Base-by-base conservation (phyloP, 2,329 filamentous ascomycete species). In the Calycina marina region DNA sequence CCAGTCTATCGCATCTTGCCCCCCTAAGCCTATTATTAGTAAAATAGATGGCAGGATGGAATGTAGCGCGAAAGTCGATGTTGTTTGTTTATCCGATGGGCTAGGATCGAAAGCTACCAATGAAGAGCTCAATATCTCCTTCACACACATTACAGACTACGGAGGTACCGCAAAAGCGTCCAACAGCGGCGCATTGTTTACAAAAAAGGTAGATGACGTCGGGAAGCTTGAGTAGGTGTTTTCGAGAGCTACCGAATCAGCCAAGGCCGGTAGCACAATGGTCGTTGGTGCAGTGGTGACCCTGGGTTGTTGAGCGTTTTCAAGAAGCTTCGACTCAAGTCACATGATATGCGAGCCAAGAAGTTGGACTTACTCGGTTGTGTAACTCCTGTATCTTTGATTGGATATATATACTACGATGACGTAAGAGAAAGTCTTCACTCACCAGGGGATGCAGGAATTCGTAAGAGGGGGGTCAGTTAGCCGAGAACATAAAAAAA, bases 131-230 rank as follows among this genome's bases (percentile, higher is more conserved):
- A 77, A 79, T 41, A 78, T 80, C 41, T 69, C 63, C 0, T 78
- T 80, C 44, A 64, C 61, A 1, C 74, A 74, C 0, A 69, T 69
- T 0, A 75, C 75, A 0, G 74, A 80, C 40, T 79, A 78, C 46
- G 59, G 71, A 0, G 74, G 74, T 1, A 78, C 79, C 39, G 75
- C 75, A 1, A 72, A 69, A 50, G 75, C 75, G 4, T 72, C 75
- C 1, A 63, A 65, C 0, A 73, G 73, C 5, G 72, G 72, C 0
- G 59, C 71, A 31, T 48, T 72, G 3, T 78, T 72, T 68, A 70
- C 72, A 4, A 70, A 60, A 4, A 59, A 64, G 37, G 72, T 72
- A 1, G 60, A 62, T 1, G 72, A 63, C 4, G 65, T 65, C 2
- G 60, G 62, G 4, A 67, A 78, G 25, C 46, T 79, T 30, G 57